Base-by-base conservation (phyloP, 768 basidiomycete species). In the Gautieria morchelliformis region DNA sequence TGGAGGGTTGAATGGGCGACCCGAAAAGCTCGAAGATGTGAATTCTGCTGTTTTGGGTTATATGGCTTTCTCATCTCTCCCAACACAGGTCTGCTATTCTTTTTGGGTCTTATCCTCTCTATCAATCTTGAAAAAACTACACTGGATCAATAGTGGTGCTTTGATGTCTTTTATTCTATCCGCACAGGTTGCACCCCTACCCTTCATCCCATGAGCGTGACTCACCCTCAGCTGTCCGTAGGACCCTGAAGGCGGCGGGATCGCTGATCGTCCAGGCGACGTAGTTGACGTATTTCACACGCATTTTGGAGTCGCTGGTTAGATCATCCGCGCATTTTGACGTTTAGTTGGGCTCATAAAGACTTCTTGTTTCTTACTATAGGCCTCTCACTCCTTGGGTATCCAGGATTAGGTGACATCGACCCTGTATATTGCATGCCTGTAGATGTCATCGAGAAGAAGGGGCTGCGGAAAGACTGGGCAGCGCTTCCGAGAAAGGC, bases 371-470 rank as follows among this genome's bases (percentile, higher is more conserved):
- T n/a, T n/a, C 6, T 40, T 58, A 30, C 19, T 6, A 35, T 60
- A 87, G 93, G 93, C 1, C 77, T 99, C 30, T 93, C 93, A 0
- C 73, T 97, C 15, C 75, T 97, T 12, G 91, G 92, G 17, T 94
- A 93, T 64, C 87, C 89, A 0, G 86, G 83, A 1, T 70, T 99
- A 20, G 75, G 82, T 15, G 89, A 92, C 62, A 71, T 98, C 42
- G 96, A 98, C 67, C 95, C 95, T 0, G 86, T 96, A 20, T 96
- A 93, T 65, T 98, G 95, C 72, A 93, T 98, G 93, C 95, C 93
- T 8, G 86, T 86, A 1, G 67, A 67, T 11, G 63, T 93, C 8
- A 89, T 92, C 44, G 82, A 87, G 66, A 69, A 68, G 37, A 78
- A 70, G 69, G 92, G 89, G 3, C 73, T 95, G 57, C 73, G 75